Evolutionary conservation across 2,329 filamentous ascomycete species (phyloP).

Genomic region (Dryadomyces quercus-mongolicae): DNA sequence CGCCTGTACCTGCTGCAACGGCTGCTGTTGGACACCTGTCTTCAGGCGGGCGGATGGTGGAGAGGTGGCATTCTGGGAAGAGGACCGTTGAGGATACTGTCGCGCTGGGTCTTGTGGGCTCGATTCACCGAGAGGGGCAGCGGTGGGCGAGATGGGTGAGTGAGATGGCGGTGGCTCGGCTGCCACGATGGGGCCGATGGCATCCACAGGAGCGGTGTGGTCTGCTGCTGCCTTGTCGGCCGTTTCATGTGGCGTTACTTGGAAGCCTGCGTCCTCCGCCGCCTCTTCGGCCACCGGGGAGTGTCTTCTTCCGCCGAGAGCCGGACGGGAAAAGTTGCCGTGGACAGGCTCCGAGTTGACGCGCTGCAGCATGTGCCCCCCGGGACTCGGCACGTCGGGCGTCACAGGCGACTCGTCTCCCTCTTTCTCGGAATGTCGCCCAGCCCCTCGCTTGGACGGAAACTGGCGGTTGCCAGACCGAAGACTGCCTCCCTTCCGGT

Average conservation of each 20-base stretch:
- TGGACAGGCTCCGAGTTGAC: slow-evolving; percentile 58
- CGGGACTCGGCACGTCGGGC: slow-evolving; percentile 26
- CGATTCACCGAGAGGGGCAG: not conserved
- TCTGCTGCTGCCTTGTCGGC: not conserved
- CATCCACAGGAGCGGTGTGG: not conserved
- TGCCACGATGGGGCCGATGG: not conserved
- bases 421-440: slow-evolving; percentile 49
- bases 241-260: not conserved
- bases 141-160: too few species aligned
- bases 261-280: not conserved
- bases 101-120: slow-evolving; percentile 12
- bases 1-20: not conserved
- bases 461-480: slow-evolving; percentile 64
- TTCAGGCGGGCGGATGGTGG: slow-evolving; percentile 24
- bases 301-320: not conserved
- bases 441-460: slow-evolving; percentile 59
- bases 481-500: slow-evolving; percentile 73
- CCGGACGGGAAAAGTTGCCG: not conserved
- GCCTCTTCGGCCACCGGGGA: not conserved
- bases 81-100: slow-evolving; percentile 40
- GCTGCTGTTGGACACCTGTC: slow-evolving; percentile 15
- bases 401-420: slow-evolving; percentile 23
- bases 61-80: slow-evolving; percentile 36
- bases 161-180: not conserved
- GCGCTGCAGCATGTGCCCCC: slow-evolving; percentile 41